Conservation (phyloP, 768 basidiomycete genomes). For the Lactarius tabidus region DNA sequence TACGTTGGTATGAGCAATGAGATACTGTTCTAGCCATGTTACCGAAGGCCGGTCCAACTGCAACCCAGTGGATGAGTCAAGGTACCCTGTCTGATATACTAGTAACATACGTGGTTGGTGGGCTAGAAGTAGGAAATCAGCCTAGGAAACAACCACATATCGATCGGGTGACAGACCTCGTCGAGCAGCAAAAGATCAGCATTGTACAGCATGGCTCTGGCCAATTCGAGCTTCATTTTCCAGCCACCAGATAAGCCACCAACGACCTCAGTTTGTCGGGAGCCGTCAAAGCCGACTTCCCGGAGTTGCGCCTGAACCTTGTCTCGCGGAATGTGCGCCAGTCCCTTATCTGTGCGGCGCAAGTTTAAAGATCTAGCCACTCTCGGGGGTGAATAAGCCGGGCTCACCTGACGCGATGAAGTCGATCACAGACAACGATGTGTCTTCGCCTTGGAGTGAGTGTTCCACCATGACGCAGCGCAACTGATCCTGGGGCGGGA, state of each 20-base stretch:
- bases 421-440: conserved; percentile 74
- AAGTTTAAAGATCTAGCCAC: neutral
- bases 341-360: conserved; percentile 54
- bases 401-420: conserved; percentile 80
- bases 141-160: conserved; percentile 24
- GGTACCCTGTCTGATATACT: conserved; percentile 24
- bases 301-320: conserved; percentile 75
- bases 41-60: conserved; percentile 83
- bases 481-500: conserved; percentile 83
- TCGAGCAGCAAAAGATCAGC: conserved; percentile 83
- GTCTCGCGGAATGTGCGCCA: conserved; percentile 55
- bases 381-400: conserved; percentile 8
- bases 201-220: conserved; percentile 94
- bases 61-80: conserved; percentile 19
- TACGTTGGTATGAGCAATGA: conserved; percentile 73
- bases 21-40: conserved; percentile 87
- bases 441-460: conserved; percentile 91
- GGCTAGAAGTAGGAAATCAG: conserved; percentile 47
- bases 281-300: conserved; percentile 90
- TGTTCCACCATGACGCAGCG: conserved; percentile 97
- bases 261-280: conserved; percentile 77
- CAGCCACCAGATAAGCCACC: conserved; percentile 93
- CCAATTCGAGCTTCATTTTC: conserved; percentile 99
- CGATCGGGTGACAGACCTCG: conserved; percentile 48
- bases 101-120: conserved; percentile 76